These are phyloP conservation scores for Cystobasidium ongulense DNA, from an alignment of 768 basidiomycete genomes.

Conservation along the genomic window DNA sequence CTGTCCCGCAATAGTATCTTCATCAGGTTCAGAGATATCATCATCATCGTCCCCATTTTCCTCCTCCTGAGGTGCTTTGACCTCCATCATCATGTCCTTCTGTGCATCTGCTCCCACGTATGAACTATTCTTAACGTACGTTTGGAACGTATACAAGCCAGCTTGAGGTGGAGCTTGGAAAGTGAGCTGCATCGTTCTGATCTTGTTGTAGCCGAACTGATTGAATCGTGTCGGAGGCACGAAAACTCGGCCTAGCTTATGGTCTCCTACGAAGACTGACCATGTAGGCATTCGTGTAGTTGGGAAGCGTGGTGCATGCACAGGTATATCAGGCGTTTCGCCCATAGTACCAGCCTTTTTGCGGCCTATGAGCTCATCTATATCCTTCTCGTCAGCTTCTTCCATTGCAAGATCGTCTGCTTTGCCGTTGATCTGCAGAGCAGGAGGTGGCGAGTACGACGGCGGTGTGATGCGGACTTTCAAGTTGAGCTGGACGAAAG, in stretches of 20 bases:
- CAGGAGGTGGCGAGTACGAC: slow-evolving; percentile 36
- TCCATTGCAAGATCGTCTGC: slow-evolving; percentile 43
- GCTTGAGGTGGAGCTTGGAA: slow-evolving; percentile 86
- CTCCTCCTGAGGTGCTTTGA: slow-evolving; percentile 62
- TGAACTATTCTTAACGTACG: slow-evolving; percentile 77
- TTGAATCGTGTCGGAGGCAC: slow-evolving; percentile 47
- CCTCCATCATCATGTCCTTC: slow-evolving; percentile 64
- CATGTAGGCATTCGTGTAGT: slow-evolving; percentile 74
- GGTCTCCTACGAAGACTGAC: slow-evolving; percentile 54
- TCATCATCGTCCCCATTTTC: slow-evolving; percentile 62
- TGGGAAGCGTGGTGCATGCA: slow-evolving; percentile 93
- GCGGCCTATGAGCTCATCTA: slow-evolving; percentile 61
- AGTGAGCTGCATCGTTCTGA: slow-evolving; percentile 77
- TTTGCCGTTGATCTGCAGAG: slow-evolving; percentile 35
- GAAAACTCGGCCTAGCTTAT: slow-evolving; percentile 43
- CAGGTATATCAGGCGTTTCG: slow-evolving; percentile 46
- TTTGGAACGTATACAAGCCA: slow-evolving; percentile 80
- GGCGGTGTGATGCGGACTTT: slow-evolving; percentile 69
- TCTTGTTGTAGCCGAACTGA: slow-evolving; percentile 53
- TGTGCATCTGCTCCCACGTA: slow-evolving; percentile 71
- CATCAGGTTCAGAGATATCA: slow-evolving; percentile 96
- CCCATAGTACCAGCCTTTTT: slow-evolving; percentile 52
- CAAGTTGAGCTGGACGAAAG: slow-evolving; percentile 76
- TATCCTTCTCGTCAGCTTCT: slow-evolving; percentile 55
- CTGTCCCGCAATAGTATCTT: slow-evolving; percentile 91